Evolutionary conservation across 768 basidiomycete species (phyloP).

Genomic region (Lactifluus piperatus): DNA sequence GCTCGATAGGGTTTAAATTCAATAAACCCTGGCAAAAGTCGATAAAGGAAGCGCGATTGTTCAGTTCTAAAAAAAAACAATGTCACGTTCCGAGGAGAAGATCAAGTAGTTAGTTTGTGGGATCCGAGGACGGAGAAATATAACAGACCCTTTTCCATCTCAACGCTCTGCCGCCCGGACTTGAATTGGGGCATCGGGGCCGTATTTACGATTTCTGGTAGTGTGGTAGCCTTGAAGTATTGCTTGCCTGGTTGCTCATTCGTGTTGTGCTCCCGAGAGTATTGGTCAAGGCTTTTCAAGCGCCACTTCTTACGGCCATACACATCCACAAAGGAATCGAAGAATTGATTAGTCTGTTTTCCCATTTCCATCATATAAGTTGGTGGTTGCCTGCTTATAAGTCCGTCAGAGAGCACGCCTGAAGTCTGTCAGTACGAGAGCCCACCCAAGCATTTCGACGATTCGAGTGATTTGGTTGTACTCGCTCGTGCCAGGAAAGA

Average conservation of each 20-base stretch:
- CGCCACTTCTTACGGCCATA: conserved; percentile 78
- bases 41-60: conserved; percentile 90
- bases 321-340: conserved; percentile 68
- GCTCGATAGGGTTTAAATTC: conserved; percentile 87
- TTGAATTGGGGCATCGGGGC: conserved; percentile 90
- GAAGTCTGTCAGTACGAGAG: conserved; percentile 16
- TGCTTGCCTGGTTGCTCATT: conserved; percentile 98
- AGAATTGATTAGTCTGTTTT: conserved; percentile 92
- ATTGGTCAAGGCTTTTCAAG: conserved; percentile 89
- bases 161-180: conserved; percentile 54
- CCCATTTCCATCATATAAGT: conserved; percentile 91
- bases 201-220: conserved; percentile 93
- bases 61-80: conserved; percentile 57
- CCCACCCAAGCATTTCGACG: conserved; percentile 96
- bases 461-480: conserved; percentile 98
- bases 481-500: conserved; percentile 98
- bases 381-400: conserved; percentile 64
- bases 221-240: conserved; percentile 90
- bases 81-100: background rate
- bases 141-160: conserved; percentile 76
- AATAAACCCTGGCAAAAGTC: conserved; percentile 95
- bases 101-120: background rate
- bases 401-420: conserved; percentile 2
- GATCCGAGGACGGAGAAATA: background rate
- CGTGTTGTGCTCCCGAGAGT: conserved; percentile 88